phyloP scores from a whole-genome alignment of 768 basidiomycete genomes.

The Hysterangium stoloniferum region DNA sequence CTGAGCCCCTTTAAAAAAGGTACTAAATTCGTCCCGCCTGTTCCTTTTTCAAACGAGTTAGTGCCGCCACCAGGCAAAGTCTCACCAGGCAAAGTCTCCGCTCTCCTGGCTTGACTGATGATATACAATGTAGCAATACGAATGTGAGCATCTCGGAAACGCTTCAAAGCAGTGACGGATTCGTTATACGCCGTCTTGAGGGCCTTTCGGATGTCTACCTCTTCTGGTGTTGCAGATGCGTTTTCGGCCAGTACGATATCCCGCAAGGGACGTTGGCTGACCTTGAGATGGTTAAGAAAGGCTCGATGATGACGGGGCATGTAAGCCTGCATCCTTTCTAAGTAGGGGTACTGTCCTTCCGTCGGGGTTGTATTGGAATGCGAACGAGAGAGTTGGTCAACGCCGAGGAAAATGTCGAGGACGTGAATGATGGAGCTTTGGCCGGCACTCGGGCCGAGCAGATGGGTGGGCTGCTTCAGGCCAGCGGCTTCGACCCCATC shows the following conservation, averaged over 20 bases:
- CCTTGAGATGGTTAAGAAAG: conserved; percentile 63
- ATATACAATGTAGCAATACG: conserved; percentile 70
- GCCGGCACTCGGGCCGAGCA: conserved; percentile 76
- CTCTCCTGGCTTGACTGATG: conserved; percentile 52
- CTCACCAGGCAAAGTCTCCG: not conserved
- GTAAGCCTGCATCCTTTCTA: conserved; percentile 69
- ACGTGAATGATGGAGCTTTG: conserved; percentile 75
- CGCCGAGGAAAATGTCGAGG: conserved; percentile 63
- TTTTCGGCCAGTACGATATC: conserved; percentile 35
- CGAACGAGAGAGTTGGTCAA: conserved; percentile 44
- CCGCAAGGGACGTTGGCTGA: conserved; percentile 54
- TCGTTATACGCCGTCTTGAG: conserved; percentile 53
- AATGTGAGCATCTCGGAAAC: conserved; percentile 72
- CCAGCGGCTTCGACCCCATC: conserved; percentile 46
- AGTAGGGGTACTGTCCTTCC: conserved; percentile 32
- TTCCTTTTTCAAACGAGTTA: conserved; percentile 44
- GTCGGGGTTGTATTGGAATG: not conserved
- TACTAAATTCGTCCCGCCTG: conserved; percentile 75
- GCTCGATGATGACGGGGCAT: conserved; percentile 78
- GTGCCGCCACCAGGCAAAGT: conserved; percentile 13
- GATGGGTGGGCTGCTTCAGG: conserved; percentile 37
- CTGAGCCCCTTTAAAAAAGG: conserved; percentile 67
- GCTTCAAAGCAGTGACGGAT: conserved; percentile 57
- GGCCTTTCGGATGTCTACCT: conserved; percentile 13
- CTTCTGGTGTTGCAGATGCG: not conserved